phyloP scores from a whole-genome alignment of 305 asterid species.

The Fraxinus greggii region DNA sequence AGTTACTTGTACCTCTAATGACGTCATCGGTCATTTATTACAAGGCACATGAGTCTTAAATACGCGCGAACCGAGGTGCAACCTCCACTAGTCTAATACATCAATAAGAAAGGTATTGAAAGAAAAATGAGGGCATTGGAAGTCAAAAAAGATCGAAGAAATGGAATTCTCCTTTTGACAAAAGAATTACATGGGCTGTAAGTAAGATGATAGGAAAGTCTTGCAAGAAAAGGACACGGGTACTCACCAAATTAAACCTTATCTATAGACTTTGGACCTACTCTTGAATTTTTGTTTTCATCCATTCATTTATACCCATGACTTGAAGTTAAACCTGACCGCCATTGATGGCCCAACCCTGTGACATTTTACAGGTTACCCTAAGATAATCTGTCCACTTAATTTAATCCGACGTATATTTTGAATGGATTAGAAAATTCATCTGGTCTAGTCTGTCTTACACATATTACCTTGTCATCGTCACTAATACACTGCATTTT shows the following conservation, averaged over 20 bases:
- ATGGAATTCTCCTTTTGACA: not conserved
- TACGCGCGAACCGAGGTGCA: not conserved
- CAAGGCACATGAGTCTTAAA: not conserved
- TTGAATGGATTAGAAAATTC: not conserved
- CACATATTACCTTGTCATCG: not conserved
- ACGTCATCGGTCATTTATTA: not conserved
- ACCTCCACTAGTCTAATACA: not conserved
- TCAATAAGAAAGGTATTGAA: not conserved
- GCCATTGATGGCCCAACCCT: not conserved
- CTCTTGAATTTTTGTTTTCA: not conserved
- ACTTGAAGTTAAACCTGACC: not conserved
- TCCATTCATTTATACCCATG: not conserved
- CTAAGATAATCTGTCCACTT: not conserved
- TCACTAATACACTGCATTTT: not conserved
- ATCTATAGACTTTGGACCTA: not conserved
- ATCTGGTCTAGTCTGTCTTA: not conserved
- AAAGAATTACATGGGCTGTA: not conserved
- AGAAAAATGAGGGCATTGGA: not conserved
- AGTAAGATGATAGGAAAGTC: not conserved
- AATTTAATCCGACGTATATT: not conserved
- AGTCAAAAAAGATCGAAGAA: not conserved
- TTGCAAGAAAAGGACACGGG: not conserved
- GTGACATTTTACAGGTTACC: constrained; percentile 8
- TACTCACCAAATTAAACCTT: constrained; percentile 4
- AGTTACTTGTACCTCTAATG: not conserved